phyloP scores from a whole-genome alignment of 2,329 filamentous ascomycete species.

The Cordyceps militaris region DNA sequence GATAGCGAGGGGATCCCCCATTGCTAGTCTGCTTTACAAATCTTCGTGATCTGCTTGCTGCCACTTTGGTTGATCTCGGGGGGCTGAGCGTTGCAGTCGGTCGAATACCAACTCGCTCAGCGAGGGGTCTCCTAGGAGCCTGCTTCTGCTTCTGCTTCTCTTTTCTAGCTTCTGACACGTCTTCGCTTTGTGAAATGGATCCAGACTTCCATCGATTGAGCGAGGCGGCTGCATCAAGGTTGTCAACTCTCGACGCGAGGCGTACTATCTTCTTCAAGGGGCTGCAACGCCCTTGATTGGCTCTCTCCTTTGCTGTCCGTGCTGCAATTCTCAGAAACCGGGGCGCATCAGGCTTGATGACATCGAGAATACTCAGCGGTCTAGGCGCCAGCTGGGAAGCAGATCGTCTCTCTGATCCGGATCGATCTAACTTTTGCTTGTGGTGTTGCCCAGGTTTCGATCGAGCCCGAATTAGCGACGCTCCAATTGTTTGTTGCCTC shows the following conservation, averaged over 20 bases:
- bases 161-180: constrained; percentile 24
- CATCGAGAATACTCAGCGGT: constrained; percentile 53
- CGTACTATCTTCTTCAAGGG: constrained; percentile 50
- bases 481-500: constrained; percentile 6
- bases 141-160: constrained; percentile 13
- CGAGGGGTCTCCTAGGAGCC: constrained; percentile 14
- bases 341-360: constrained; percentile 46
- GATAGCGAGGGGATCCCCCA: constrained; percentile 18
- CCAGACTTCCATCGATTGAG: constrained; percentile 51
- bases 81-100: background rate
- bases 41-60: constrained; percentile 17
- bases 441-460: background rate
- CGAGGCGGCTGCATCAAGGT: constrained; percentile 47
- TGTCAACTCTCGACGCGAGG: constrained; percentile 54
- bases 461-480: background rate
- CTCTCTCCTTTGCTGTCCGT: constrained; percentile 43
- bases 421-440: background rate
- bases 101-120: constrained; percentile 21
- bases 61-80: background rate
- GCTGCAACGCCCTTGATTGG: constrained; percentile 46
- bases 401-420: constrained; percentile 12
- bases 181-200: constrained; percentile 37
- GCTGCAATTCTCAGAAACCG: constrained; percentile 55
- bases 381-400: constrained; percentile 27
- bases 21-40: constrained; percentile 25